Base-by-base conservation (phyloP, 2,329 filamentous ascomycete genomes). In the Ascochyta koolunga region DNA sequence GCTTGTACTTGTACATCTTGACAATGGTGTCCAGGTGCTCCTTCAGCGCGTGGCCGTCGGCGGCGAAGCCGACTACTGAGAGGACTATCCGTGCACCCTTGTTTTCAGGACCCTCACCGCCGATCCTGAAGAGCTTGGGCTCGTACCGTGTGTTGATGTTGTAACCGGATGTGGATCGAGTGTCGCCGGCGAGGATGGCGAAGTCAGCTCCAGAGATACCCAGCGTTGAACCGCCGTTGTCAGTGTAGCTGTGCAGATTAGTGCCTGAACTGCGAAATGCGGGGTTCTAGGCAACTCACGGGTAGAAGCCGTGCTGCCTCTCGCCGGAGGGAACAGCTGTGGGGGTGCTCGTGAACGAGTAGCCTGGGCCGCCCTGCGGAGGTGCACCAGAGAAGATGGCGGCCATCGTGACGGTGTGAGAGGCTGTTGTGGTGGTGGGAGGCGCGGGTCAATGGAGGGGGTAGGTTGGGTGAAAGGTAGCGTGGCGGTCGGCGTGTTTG, bases 1-100 rank as follows among this genome's bases (percentile, higher is more conserved):
- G 93, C 76, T 96, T 92, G 82, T 97, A 97, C 70, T 90, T 90
- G 86, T 98, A 98, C 89, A 98, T 96, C 83, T 96, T 98, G 82
- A 96, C 95, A 71, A 96, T 86, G 60, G 91, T 88, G 75, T 98
- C 93, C 61, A 98, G 86, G 61, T 91, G 90, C 79, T 98, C 93
- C 78, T 95, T 93, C 66, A 99, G 83, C 31, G 95, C 93, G 69
- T 93, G 87, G 56, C 95, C 95, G 76, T 99, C 95, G 60, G 95
- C 95, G 13, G 93, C 91, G 74, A 97, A 99, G 40, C 95, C 95
- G 37, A 96, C 93, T 0, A 99, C 93, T 2, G 93, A 96, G 42
- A 99, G 84, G 15, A 98, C 86, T 69, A 99, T 90, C 49, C 87
- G 90, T 46, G 91, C 90, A 66, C 93, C 91, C 57, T 89, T 86